phyloP scores from a whole-genome alignment of 169 alveolate species.

The Eimeria falciformis region DNA sequence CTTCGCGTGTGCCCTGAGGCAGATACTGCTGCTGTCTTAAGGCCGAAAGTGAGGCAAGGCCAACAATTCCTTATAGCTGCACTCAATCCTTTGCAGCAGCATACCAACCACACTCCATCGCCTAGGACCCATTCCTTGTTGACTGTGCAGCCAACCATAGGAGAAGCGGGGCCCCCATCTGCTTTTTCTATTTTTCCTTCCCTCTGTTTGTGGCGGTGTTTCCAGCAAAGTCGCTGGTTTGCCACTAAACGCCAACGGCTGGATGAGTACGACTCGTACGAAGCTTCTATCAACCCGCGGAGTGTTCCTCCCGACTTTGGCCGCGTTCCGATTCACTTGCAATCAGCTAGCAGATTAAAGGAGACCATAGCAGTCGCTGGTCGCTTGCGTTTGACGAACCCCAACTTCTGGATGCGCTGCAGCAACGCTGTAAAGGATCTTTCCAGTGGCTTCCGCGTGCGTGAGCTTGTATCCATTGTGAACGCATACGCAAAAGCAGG shows the following conservation, averaged over 20 bases:
- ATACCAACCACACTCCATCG: too few species aligned
- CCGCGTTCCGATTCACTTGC: slow-evolving; percentile 73
- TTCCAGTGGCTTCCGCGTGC: slow-evolving; percentile 55
- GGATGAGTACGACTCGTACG: slow-evolving; percentile 76
- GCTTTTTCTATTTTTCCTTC: too few species aligned
- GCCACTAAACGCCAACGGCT: slow-evolving; percentile 71
- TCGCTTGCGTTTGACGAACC: slow-evolving; percentile 55
- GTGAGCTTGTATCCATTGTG: slow-evolving; percentile 70
- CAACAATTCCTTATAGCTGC: too few species aligned
- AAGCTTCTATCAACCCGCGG: slow-evolving; percentile 42
- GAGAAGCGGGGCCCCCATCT: too few species aligned
- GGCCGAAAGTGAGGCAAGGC: too few species aligned
- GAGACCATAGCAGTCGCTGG: slow-evolving; percentile 72
- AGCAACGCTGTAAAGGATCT: slow-evolving; percentile 74
- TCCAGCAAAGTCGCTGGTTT: slow-evolving; percentile 27
- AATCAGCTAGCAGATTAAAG: slow-evolving; percentile 71
- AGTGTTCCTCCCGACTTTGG: slow-evolving; percentile 70
- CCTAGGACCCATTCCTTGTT: too few species aligned
- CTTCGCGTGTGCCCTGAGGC: too few species aligned
- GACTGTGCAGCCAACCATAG: too few species aligned
- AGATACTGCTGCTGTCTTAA: too few species aligned
- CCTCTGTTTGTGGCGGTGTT: background rate
- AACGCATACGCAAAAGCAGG: slow-evolving; percentile 75
- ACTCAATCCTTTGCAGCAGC: too few species aligned
- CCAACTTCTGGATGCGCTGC: slow-evolving; percentile 79